Evolutionary conservation across 2,329 filamentous ascomycete species (phyloP).

Genomic region (Hymenoscyphus occultus): DNA sequence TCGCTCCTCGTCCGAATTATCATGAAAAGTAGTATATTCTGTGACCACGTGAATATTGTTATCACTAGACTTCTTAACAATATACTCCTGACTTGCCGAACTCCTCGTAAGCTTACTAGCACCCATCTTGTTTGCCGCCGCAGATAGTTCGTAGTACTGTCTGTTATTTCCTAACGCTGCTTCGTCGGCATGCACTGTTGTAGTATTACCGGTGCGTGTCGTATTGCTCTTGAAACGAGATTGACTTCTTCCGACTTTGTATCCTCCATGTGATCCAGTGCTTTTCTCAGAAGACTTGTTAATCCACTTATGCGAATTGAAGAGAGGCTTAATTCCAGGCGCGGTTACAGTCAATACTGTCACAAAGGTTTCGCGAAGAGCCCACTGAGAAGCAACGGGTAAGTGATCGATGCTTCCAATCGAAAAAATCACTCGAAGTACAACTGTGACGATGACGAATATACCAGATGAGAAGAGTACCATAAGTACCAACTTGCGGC

Average conservation of each 20-base stretch:
- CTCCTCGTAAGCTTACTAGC: background rate
- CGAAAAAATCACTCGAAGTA: slow-evolving; percentile 5
- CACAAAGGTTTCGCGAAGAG: slow-evolving; percentile 10
- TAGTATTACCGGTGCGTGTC: background rate
- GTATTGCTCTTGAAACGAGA: background rate
- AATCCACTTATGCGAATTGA: slow-evolving; percentile 2
- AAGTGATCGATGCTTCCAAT: background rate
- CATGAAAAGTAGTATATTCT: background rate
- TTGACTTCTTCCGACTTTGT: background rate
- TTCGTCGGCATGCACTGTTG: background rate
- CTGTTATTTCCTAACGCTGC: background rate
- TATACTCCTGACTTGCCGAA: background rate
- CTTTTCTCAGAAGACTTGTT: slow-evolving; percentile 2
- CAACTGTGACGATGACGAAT: slow-evolving; percentile 10
- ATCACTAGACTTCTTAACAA: background rate
- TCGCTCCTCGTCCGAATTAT: background rate
- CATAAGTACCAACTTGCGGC: slow-evolving; percentile 7
- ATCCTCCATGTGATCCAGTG: background rate
- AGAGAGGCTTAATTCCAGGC: slow-evolving; percentile 9
- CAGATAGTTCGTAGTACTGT: slow-evolving; percentile 1
- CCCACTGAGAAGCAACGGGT: background rate
- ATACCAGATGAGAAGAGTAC: slow-evolving; percentile 9
- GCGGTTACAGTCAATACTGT: slow-evolving; percentile 8
- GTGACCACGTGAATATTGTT: slow-evolving; percentile 2
- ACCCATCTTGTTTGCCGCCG: background rate